phyloP scores from a whole-genome alignment of 495 filamentous ascomycete species.

The Aspergillus biplanus region DNA sequence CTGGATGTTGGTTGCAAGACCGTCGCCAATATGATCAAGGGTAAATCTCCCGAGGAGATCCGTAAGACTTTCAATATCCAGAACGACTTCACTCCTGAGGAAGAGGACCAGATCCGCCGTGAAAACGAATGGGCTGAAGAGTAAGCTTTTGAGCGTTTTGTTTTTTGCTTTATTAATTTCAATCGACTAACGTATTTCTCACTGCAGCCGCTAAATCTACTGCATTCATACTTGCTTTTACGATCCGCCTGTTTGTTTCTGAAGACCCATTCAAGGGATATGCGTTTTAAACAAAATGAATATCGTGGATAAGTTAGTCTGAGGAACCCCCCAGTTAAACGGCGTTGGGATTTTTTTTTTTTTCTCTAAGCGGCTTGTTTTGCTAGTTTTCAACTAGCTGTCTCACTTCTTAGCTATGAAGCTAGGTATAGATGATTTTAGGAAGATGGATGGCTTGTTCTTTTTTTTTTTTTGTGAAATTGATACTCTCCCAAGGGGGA shows the following conservation, averaged over 20 bases:
- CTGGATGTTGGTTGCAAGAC: constrained; percentile 71
- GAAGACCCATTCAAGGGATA: constrained; percentile 5
- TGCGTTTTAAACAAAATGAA: constrained; percentile 6
- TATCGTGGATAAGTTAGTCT: constrained; percentile 10
- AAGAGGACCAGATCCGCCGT: constrained; percentile 71
- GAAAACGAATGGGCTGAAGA: constrained; percentile 79
- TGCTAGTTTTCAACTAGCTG: neutral
- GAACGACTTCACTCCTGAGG: constrained; percentile 76
- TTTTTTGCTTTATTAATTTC: neutral
- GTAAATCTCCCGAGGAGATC: constrained; percentile 73
- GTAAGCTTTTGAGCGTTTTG: constrained; percentile 36
- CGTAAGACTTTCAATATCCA: constrained; percentile 77
- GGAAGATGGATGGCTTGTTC: constrained; percentile 4
- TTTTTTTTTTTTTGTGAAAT: neutral
- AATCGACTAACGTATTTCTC: constrained; percentile 24
- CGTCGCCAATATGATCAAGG: constrained; percentile 76
- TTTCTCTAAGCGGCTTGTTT: constrained; percentile 1
- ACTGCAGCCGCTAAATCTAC: constrained; percentile 41
- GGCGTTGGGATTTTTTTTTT: constrained; percentile 26
- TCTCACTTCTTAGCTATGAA: neutral
- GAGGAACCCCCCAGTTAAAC: constrained; percentile 14
- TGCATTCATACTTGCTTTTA: constrained; percentile 17
- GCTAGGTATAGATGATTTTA: constrained; percentile 5
- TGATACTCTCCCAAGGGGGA: neutral
- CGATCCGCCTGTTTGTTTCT: constrained; percentile 9